A percentile compares a stretch with the other conserved stretches of the same genome.
These are phyloP conservation scores for Zygosaccharomyces kombuchaensis DNA, from an alignment of 805 yeast species.

Conservation along the genomic window DNA sequence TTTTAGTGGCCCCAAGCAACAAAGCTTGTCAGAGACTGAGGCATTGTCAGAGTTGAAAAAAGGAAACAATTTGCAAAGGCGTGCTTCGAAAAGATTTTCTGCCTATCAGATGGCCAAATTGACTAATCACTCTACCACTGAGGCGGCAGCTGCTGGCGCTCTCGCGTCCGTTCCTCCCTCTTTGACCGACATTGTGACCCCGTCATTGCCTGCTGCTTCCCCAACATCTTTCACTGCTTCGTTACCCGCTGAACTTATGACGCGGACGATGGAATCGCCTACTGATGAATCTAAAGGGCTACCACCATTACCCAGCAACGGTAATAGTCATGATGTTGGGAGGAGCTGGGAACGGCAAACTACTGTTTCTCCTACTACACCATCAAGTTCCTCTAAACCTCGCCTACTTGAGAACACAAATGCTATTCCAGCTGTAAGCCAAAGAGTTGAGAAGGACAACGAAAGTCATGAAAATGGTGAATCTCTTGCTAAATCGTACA, in stretches of 20 bases:
- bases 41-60: constrained; percentile 76
- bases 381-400: neutral
- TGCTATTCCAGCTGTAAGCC: neutral
- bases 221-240: neutral
- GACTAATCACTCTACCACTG: constrained; percentile 41
- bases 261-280: constrained; percentile 1
- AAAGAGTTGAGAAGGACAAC: neutral
- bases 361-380: neutral
- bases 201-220: constrained; percentile 1
- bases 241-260: constrained; percentile 1
- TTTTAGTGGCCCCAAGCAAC: constrained; percentile 6
- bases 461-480: neutral
- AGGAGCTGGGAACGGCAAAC: neutral
- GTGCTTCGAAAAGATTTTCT: constrained; percentile 91
- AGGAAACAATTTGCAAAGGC: constrained; percentile 76
- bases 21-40: constrained; percentile 37
- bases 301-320: neutral
- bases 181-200: neutral
- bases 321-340: neutral
- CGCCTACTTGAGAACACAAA: neutral
- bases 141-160: constrained; percentile 24
- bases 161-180: constrained; percentile 16
- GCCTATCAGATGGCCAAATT: constrained; percentile 88
- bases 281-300: neutral
- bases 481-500: constrained; percentile 1